These are phyloP conservation scores for Monilinia polystroma DNA, from an alignment of 2,329 filamentous ascomycete species.

Conservation along the genomic window DNA sequence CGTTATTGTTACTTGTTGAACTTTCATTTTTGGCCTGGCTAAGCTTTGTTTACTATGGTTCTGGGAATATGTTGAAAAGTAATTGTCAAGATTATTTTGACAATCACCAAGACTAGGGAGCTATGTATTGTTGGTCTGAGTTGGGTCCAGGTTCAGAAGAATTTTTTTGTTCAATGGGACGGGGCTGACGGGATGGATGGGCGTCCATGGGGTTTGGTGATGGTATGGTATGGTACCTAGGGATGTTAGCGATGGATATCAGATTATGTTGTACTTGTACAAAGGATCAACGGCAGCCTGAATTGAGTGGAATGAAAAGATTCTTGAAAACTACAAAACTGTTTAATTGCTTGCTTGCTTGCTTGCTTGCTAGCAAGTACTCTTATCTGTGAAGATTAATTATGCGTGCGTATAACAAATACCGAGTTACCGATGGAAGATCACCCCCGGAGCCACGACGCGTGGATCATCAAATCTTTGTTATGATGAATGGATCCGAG, in stretches of 20 bases:
- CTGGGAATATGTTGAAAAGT: slow-evolving; percentile 23
- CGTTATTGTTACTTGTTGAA: slow-evolving; percentile 26
- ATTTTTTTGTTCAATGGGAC: slow-evolving; percentile 2
- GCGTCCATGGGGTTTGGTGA: neutral
- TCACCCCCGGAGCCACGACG: neutral
- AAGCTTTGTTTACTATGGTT: slow-evolving; percentile 21
- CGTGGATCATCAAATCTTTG: neutral
- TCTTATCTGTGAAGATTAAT: too few species aligned
- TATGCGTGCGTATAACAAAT: too few species aligned
- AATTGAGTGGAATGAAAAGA: neutral
- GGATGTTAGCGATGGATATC: slow-evolving; percentile 9
- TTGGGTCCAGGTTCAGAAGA: neutral
- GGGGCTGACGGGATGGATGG: slow-evolving; percentile 6
- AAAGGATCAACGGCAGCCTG: slow-evolving; percentile 10
- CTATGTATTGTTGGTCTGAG: slow-evolving; percentile 4
- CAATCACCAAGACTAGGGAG: slow-evolving; percentile 6
- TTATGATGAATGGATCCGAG: neutral
- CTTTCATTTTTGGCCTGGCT: slow-evolving; percentile 31
- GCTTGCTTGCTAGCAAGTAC: neutral
- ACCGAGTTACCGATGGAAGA: too few species aligned
- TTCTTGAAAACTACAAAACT: neutral
- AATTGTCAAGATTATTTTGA: slow-evolving; percentile 25
- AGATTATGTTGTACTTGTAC: slow-evolving; percentile 15
- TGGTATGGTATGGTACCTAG: neutral
- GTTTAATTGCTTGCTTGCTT: neutral